A percentile compares a stretch with the other conserved stretches of the same genome.
Conservation (phyloP, 371 early-diverging fungal genomes). For the Saksenaea oblongispora region DNA sequence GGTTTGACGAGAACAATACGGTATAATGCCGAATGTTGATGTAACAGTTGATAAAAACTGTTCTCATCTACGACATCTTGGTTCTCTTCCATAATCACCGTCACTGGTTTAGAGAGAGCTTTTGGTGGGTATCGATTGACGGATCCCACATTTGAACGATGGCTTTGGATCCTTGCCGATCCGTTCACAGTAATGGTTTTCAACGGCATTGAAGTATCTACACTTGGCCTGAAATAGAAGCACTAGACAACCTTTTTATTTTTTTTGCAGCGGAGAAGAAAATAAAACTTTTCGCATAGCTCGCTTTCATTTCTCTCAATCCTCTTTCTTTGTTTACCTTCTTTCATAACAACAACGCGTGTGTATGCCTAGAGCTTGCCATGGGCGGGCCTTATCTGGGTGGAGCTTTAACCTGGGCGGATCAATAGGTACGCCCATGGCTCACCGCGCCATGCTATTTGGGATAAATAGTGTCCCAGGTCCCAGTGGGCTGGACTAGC, state of each 20-base stretch:
- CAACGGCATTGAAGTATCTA: neutral
- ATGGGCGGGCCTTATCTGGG: no score
- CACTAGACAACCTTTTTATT: neutral
- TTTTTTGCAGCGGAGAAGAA: neutral
- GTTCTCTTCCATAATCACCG: neutral
- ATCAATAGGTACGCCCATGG: no score
- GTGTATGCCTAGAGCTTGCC: no score
- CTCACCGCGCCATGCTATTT: no score
- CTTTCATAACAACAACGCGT: no score
- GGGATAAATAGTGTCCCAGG: no score
- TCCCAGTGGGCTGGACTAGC: no score
- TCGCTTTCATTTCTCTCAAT: neutral
- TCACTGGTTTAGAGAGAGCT: neutral
- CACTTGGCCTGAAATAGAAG: neutral
- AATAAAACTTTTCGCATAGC: neutral
- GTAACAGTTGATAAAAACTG: constrained; percentile 10
- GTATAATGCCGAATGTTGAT: constrained; percentile 27
- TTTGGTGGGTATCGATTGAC: neutral
- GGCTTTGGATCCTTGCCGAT: neutral
- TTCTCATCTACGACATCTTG: neutral
- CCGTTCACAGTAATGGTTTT: neutral
- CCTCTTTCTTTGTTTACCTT: neutral
- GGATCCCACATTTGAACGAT: neutral
- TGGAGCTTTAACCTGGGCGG: no score
- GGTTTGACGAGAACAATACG: constrained; percentile 23